Percentiles rank a stretch among this genome's conserved stretches.
These are phyloP conservation scores for Manihot esculenta DNA, from an alignment of 441 rosid genomes.

Conservation along the genomic window DNA sequence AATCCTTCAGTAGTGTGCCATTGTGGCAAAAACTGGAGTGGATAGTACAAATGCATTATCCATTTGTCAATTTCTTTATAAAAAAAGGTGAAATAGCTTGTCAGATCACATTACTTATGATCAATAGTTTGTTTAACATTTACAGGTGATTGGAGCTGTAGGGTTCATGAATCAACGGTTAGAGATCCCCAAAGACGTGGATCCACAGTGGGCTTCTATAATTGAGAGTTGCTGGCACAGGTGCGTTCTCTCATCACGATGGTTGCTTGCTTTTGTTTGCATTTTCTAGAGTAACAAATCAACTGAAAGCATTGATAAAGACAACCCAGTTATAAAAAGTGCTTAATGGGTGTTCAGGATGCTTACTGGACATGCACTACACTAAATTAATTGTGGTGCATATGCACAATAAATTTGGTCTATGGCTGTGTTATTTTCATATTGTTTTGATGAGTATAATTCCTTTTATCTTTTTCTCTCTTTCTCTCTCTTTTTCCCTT, in stretches of 20 bases:
- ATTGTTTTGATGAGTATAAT: too few species aligned
- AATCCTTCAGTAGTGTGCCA: neutral
- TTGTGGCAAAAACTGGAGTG: neutral
- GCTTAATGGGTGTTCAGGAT: conserved; percentile 4
- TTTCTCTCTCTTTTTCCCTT: neutral
- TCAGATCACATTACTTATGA: conserved; percentile 16
- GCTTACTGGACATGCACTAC: conserved; percentile 8
- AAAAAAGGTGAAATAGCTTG: neutral
- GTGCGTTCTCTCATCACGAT: conserved; percentile 35
- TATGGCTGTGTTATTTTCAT: neutral
- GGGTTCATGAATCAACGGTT: conserved; percentile 91
- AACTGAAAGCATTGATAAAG: conserved; percentile 2
- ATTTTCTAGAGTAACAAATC: conserved; percentile 5
- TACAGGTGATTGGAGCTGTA: conserved; percentile 95
- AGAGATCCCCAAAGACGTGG: conserved; percentile 74
- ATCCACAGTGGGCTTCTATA: conserved; percentile 77
- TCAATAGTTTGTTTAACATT: conserved; percentile 32
- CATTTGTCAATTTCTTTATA: conserved; percentile 6
- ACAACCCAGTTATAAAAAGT: conserved; percentile 6
- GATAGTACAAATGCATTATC: neutral
- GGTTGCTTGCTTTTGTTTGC: neutral
- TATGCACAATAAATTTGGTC: neutral
- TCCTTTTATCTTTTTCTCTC: too few species aligned
- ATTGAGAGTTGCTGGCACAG: conserved; percentile 93
- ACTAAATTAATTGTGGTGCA: conserved; percentile 1